Evolutionary conservation across 2,329 filamentous ascomycete species (phyloP), one percentile per base, ranked within the genome.

Genomic region (Trichoderma sp.): DNA sequence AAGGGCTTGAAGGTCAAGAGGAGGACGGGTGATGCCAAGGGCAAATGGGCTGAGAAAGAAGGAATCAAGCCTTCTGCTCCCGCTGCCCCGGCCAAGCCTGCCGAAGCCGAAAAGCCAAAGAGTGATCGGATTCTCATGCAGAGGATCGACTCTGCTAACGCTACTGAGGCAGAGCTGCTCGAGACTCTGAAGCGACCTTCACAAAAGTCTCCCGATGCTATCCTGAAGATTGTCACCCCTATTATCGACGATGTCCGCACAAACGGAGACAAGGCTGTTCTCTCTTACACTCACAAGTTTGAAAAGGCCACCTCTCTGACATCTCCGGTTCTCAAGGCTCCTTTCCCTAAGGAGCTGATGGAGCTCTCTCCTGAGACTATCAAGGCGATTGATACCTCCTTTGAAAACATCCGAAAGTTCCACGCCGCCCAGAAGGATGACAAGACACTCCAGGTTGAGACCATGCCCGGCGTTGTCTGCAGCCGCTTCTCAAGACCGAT

Each of bases 1-100:
- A 99, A 99, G 89, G 95, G 92, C 80, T 85, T 97, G 76, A 98
- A 98, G 85, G 93, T 98, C 67, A 97, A 97, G 87, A 89, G 96
- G 78, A 91, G 96, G 81, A 92, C 92, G 76, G 96, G 96, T 12
- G 94, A 99, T 79, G 96, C 96, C 6, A 99, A 99, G 86, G 93
- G 92, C 28, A 93, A 93, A 75, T 98, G 95, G 91, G 93, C 92
- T 6, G 91, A 93, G 76, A 95, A 95, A 83, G 91, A 93, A 78
- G 92, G 92, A 30, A 90, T 95, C 77, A 82, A 82, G 74, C 64
- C 68, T 12, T 68, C 71, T 57, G 81, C 80, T 3, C 80, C 81
- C 23, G 80, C 79, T 32, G 77, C 80, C 43, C 76, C 81, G 4
- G 76, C 80, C 7, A 81, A 82, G 72, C 76, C 81, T 11, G 75